Evolutionary conservation across 139 green algal species (phyloP), one percentile per base, ranked within the genome.

Genomic region (Yamagishiella unicocca): DNA sequence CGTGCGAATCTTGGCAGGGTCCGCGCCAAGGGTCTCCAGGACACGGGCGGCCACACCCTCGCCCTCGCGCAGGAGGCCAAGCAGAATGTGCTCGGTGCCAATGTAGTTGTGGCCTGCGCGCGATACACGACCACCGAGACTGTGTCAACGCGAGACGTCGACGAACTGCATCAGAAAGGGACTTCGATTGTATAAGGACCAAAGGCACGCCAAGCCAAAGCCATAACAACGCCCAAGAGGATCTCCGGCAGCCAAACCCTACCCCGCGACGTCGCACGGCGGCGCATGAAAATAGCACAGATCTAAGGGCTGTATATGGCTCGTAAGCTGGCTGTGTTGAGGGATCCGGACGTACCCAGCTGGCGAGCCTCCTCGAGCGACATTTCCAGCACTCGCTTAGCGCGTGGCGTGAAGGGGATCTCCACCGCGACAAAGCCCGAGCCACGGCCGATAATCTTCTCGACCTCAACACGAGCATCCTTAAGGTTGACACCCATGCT

Each of bases 401-500:
- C 98, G 38, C 97, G 93, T 0, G 98, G 98, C 3, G 98, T 99
- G 93, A 99, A 99, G 27, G 97, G 97, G 90, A 99, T 99, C 87
- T 99, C 97, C 25, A 99, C 98, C 6, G 98, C 98, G 8, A 99
- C 98, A 79, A 99, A 99, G 25, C 98, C 98, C 43, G 89, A 96
- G 90, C 98, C 98, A 12, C 97, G 93, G 42, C 98, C 98, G 86
- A 99, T 99, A 88, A 99, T 98, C 93, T 99, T 99, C 94, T 99
- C 98, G 1, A 99, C 97, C 94, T 99, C 97, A 19, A 98, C 93
- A 43, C 97, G 96, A 14, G 98, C 97, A 79, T 89, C 89, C 94
- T 99, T 99, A 4, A 99, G 94, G 89, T 98, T 99, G 38, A 99
- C 96, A 31, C 98, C 97, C 98, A 99, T 98, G 61, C 92, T 96